A percentile compares a stretch with the other conserved stretches of the same genome.
Evolutionary conservation across 306 rosid genomes (phyloP).

Genomic region (Castanospermum australe): DNA sequence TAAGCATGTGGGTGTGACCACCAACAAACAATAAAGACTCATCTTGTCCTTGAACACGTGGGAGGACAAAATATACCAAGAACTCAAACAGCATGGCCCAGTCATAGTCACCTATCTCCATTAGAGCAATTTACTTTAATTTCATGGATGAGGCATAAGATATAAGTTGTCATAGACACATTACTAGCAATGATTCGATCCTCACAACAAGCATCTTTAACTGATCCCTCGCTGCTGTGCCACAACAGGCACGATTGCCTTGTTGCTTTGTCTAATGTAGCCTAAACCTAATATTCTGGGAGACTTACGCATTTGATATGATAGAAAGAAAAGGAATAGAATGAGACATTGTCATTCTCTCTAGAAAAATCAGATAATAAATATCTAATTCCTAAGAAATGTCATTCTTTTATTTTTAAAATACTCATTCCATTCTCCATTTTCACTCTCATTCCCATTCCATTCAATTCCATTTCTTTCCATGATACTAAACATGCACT

Average conservation of each 20-base stretch:
- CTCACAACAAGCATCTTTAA: background rate
- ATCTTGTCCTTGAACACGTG: slow-evolving; percentile 22
- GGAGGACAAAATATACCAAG: slow-evolving; percentile 9
- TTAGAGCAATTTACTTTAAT: background rate
- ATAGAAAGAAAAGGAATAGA: no score
- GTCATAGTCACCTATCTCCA: background rate
- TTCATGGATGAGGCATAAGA: background rate
- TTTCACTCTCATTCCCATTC: no score
- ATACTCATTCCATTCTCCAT: no score
- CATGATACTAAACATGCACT: no score
- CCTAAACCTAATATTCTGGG: background rate
- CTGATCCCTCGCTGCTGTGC: background rate
- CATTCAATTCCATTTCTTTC: no score
- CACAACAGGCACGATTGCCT: slow-evolving; percentile 17
- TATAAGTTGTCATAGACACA: slow-evolving; percentile 13
- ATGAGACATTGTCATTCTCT: no score
- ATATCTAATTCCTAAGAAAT: no score
- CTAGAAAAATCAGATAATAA: no score
- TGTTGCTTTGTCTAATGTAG: background rate
- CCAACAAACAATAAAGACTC: slow-evolving; percentile 3
- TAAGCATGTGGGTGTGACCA: slow-evolving; percentile 18
- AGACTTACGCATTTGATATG: no score
- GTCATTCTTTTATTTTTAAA: no score
- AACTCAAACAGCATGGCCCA: slow-evolving; percentile 13
- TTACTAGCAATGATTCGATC: slow-evolving; percentile 22